These are phyloP conservation scores for Mediolabrus comicus DNA, from an alignment of 108 stramenopile species.

Conservation along the genomic window DNA sequence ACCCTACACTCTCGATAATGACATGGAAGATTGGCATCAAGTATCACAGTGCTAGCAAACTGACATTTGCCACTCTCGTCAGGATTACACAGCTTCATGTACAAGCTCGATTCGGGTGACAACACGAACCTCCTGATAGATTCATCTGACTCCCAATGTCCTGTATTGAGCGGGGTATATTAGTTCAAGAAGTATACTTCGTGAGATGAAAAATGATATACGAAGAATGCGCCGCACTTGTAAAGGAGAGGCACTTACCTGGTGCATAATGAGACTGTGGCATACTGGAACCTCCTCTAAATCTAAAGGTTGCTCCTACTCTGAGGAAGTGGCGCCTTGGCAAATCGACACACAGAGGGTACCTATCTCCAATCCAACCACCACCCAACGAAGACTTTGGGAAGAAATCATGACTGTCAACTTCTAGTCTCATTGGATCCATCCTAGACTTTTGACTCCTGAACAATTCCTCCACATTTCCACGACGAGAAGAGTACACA, in stretches of 20 bases:
- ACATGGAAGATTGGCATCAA: slow-evolving; percentile 51
- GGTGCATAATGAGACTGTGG: slow-evolving; percentile 19
- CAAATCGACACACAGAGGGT: slow-evolving; percentile 16
- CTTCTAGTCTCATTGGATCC: slow-evolving; percentile 66
- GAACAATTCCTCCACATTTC: slow-evolving; percentile 35
- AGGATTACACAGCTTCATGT: slow-evolving; percentile 44
- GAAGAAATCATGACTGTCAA: slow-evolving; percentile 48
- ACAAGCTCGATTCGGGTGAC: slow-evolving; percentile 37
- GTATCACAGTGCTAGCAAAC: slow-evolving; percentile 34
- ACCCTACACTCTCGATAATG: slow-evolving; percentile 56
- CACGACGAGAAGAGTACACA: slow-evolving; percentile 9
- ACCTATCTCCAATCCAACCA: slow-evolving; percentile 63
- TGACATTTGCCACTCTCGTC: slow-evolving; percentile 34
- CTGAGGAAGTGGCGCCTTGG: slow-evolving; percentile 41
- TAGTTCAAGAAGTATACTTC: background rate
- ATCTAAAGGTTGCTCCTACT: slow-evolving; percentile 36
- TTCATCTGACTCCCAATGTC: slow-evolving; percentile 30
- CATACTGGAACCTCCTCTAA: slow-evolving; percentile 30
- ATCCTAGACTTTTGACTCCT: background rate
- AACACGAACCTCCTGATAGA: slow-evolving; percentile 38
- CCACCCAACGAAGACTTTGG: slow-evolving; percentile 59
- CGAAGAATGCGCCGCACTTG: too few relatives aligned
- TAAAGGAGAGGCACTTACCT: background rate
- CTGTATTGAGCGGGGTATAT: background rate
- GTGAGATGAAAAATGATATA: background rate